Percentiles rank a stretch among this genome's conserved stretches.
These are phyloP conservation scores for Lipomyces starkeyi DNA, from an alignment of 805 yeast species.

Conservation along the genomic window DNA sequence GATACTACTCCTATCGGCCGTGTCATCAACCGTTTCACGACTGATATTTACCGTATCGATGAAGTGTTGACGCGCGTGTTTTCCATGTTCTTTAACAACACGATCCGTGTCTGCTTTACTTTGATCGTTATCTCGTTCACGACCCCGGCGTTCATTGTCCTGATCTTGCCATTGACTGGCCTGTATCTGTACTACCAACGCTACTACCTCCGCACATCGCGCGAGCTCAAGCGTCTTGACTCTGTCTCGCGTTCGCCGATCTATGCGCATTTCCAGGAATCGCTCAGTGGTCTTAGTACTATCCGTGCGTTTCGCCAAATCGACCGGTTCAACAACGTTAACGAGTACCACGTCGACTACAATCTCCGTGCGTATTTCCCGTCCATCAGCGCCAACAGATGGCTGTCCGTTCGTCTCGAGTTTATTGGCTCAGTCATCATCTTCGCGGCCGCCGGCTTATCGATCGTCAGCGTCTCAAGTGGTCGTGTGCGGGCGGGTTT, in stretches of 20 bases:
- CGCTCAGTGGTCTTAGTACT: conserved; percentile 76
- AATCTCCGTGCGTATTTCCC: conserved; percentile 95
- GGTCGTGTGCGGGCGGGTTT: conserved; percentile 85
- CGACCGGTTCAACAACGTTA: conserved; percentile 63
- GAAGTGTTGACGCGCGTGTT: conserved; percentile 58
- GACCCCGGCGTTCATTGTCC: conserved; percentile 82
- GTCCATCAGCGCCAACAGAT: conserved; percentile 88
- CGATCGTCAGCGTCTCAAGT: conserved; percentile 68
- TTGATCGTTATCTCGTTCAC: conserved; percentile 79
- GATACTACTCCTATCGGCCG: conserved; percentile 97
- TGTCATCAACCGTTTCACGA: conserved; percentile 86
- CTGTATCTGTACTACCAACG: conserved; percentile 74
- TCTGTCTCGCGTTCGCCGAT: conserved; percentile 76
- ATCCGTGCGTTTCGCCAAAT: conserved; percentile 77
- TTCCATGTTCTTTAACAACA: conserved; percentile 47
- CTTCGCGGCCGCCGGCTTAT: conserved; percentile 80
- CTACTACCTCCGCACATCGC: conserved; percentile 69
- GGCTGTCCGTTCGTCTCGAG: conserved; percentile 96
- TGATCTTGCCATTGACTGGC: conserved; percentile 70
- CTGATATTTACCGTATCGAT: conserved; percentile 87
- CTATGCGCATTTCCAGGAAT: conserved; percentile 82
- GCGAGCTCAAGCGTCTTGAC: conserved; percentile 78
- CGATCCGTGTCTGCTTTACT: conserved; percentile 59
- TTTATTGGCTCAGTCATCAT: conserved; percentile 88
- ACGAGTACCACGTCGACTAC: conserved; percentile 66